Percentiles rank a stretch among this genome's conserved stretches.
These are phyloP conservation scores for Trichoderma pleuroti DNA, from an alignment of 2,329 filamentous ascomycete genomes.

Conservation along the genomic window DNA sequence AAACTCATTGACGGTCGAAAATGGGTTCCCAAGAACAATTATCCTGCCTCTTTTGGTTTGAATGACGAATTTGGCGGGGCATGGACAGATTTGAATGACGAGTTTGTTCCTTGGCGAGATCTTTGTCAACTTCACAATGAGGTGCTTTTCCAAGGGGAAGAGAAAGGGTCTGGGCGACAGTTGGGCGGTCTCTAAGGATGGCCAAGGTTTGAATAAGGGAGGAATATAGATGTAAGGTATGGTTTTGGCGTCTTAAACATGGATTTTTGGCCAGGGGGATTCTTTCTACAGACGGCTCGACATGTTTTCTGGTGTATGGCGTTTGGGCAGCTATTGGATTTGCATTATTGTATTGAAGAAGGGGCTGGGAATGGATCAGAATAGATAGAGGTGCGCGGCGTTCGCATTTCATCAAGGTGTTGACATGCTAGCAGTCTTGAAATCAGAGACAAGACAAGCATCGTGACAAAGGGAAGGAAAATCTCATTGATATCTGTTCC, in stretches of 20 bases:
- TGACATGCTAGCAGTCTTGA: too few relatives aligned
- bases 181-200: neutral
- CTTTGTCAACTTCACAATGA: conserved; percentile 28
- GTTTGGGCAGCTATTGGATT: neutral
- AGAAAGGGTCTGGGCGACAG: neutral
- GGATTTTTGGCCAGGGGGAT: neutral
- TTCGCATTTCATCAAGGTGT: too few relatives aligned
- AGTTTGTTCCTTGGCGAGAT: conserved; percentile 28
- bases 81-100: conserved; percentile 24
- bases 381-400: neutral
- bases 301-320: neutral
- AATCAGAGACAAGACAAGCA: neutral
- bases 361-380: neutral
- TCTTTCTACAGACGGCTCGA: neutral
- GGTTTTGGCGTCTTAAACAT: neutral
- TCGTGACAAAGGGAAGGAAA: neutral
- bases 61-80: conserved; percentile 26
- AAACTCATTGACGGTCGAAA: conserved; percentile 31
- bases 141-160: conserved; percentile 27
- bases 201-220: neutral
- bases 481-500: neutral
- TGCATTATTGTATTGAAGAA: neutral
- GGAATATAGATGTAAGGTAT: neutral
- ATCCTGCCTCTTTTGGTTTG: conserved; percentile 15
- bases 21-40: conserved; percentile 27